phyloP scores from a whole-genome alignment of 169 alveolate species.

The Amoebophrya sp. region DNA sequence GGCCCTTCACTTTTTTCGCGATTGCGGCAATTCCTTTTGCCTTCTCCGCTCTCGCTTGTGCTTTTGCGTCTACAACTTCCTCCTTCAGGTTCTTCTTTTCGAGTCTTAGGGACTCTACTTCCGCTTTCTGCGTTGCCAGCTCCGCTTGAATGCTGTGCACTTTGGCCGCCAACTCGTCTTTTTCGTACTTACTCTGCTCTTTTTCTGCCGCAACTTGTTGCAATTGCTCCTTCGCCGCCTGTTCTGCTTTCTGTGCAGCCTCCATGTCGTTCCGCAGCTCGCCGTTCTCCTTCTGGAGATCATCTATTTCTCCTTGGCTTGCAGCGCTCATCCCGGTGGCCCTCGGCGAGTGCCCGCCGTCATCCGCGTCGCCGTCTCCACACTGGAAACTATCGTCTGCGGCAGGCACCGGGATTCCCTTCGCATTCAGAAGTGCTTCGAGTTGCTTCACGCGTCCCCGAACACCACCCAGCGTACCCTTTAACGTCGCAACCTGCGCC shows the following conservation, averaged over 20 bases:
- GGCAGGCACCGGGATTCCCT: not conserved
- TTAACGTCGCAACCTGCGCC: not conserved
- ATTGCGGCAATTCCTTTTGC: not conserved
- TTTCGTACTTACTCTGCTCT: not conserved
- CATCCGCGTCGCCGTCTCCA: not conserved
- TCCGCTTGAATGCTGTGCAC: not conserved
- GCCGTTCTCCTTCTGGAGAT: not conserved
- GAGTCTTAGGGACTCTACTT: not conserved
- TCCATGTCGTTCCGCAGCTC: not conserved
- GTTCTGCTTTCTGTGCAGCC: not conserved
- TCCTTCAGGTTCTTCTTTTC: conserved; percentile 12
- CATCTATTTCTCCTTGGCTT: not conserved
- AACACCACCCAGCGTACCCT: not conserved
- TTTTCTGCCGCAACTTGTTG: not conserved
- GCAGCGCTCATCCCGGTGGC: not conserved
- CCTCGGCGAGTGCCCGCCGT: not conserved
- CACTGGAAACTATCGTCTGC: not conserved
- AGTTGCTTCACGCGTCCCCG: not conserved
- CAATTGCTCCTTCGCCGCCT: not conserved
- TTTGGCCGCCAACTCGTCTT: not conserved
- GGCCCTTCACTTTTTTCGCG: not conserved
- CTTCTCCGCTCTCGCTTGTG: not conserved
- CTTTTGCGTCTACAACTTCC: not conserved
- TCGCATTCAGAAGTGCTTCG: not conserved
- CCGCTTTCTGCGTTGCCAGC: not conserved